Conservation (phyloP, 2,329 filamentous ascomycete genomes). For the Grosmannia clavigera region DNA sequence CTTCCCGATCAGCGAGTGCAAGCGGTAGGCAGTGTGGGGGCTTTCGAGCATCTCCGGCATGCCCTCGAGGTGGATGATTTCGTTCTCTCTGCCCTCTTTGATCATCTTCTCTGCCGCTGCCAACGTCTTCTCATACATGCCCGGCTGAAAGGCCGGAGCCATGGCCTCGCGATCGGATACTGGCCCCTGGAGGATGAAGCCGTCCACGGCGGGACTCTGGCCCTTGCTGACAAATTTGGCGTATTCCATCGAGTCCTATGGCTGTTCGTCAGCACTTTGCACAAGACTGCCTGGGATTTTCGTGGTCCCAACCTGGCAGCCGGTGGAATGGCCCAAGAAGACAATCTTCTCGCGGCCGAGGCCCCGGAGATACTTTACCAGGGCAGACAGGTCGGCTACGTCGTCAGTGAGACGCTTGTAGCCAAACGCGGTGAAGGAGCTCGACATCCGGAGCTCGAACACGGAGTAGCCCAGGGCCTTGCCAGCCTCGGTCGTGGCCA, state of each 20-base stretch:
- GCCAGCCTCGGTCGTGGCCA: slow-evolving; percentile 23
- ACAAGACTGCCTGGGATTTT: slow-evolving; percentile 19
- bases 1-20: slow-evolving; percentile 34
- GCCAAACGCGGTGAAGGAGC: slow-evolving; percentile 41
- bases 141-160: slow-evolving; percentile 27
- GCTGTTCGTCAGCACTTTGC: neutral
- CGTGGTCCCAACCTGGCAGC: slow-evolving; percentile 27
- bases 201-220: slow-evolving; percentile 47
- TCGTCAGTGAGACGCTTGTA: slow-evolving; percentile 37
- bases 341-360: slow-evolving; percentile 39
- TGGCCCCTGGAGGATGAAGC: slow-evolving; percentile 67
- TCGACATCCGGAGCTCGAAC: slow-evolving; percentile 43
- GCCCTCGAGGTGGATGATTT: slow-evolving; percentile 38
- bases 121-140: slow-evolving; percentile 31
- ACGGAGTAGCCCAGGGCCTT: slow-evolving; percentile 33
- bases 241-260: slow-evolving; percentile 45
- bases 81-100: slow-evolving; percentile 36
- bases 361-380: slow-evolving; percentile 40
- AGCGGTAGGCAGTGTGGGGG: slow-evolving; percentile 40
- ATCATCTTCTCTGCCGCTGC: slow-evolving; percentile 42
- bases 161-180: slow-evolving; percentile 65
- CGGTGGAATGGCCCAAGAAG: slow-evolving; percentile 46
- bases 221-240: slow-evolving; percentile 27
- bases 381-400: slow-evolving; percentile 37
- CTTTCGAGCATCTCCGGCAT: slow-evolving; percentile 27